Evolutionary conservation across 2,329 filamentous ascomycete genomes (phyloP), one percentile per base, ranked within the genome.

Genomic region (Amylocarpus encephaloides): DNA sequence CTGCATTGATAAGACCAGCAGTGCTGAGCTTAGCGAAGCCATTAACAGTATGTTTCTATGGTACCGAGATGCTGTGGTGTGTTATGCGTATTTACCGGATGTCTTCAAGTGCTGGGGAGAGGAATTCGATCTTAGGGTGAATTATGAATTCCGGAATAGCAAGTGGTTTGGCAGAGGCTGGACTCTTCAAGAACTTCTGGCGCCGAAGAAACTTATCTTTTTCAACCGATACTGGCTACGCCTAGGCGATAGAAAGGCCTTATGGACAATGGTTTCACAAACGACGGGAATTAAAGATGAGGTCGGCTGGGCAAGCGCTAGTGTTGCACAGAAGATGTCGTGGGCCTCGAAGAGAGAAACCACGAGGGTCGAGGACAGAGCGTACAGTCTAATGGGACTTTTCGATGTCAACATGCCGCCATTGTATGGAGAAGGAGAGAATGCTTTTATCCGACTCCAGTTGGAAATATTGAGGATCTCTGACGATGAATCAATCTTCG

Each of bases 321-420:
- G 34, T 33, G 44, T 47, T 9, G 44, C 44, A 11, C 7, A 15
- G 7, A 38, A 39, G n/a, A 40, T 47, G 35, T 47, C 44, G 5
- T 47, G 44, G 44, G 34, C 35, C 7, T 5, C 44, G 5, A 32
- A 19, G 7, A 38, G 44, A 39, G 34, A 47, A 15, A 47, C 44
- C 12, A 47, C 19, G 3, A 47, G 34, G 19, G 9, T 13, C 15
- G 44, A 47, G 29, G 44, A 47, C 26, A 29, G 12, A 3, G 66
- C 67, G 1, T 70, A 69, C 46, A 64, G 60, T 30, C 43, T 70
- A 53, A 45, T 45, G 43, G 43, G 43, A 9, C 43, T 70, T 4
- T 70, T 67, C 26, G 62, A 56, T 36, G 58, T 70, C 4, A 64
- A 64, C 30, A 69, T 70, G 66, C 60, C 64, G 6, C 51, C 66